Evolutionary conservation across 2,329 filamentous ascomycete genomes (phyloP).

Genomic region (Fusarium marasasianum): DNA sequence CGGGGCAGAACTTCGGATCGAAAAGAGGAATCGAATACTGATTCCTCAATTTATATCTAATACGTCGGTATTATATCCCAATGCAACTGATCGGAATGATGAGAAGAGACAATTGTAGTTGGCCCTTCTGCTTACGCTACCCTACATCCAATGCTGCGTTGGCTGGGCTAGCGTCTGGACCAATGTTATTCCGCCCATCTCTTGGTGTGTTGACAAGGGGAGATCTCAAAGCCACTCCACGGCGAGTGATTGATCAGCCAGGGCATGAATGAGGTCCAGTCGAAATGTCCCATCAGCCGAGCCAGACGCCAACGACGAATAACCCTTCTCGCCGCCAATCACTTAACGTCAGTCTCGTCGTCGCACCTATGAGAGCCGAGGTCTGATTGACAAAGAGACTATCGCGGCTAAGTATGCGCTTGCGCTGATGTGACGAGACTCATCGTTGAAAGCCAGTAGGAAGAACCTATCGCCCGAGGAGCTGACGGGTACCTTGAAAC

Average conservation of each 20-base stretch:
- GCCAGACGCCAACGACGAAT: neutral
- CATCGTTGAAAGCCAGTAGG: neutral
- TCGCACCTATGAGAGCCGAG: neutral
- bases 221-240: no score
- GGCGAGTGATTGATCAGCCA: neutral
- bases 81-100: no score
- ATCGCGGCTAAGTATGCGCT: conserved; percentile 3
- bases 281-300: neutral
- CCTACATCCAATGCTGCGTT: neutral
- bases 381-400: neutral
- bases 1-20: no score
- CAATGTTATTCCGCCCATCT: neutral
- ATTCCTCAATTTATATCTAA: accelerated
- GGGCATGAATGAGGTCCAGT: no score
- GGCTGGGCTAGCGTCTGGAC: neutral
- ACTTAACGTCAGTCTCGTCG: neutral
- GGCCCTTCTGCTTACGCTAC: neutral
- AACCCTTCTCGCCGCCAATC: no score
- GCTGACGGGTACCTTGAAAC: conserved; percentile 2
- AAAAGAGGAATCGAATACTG: accelerated
- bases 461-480: conserved; percentile 8
- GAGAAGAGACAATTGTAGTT: neutral
- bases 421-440: neutral
- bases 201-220: neutral
- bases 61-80: accelerated